Base-by-base conservation (phyloP, 805 yeast genomes). In the Trichomonascus vanleenenianus region DNA sequence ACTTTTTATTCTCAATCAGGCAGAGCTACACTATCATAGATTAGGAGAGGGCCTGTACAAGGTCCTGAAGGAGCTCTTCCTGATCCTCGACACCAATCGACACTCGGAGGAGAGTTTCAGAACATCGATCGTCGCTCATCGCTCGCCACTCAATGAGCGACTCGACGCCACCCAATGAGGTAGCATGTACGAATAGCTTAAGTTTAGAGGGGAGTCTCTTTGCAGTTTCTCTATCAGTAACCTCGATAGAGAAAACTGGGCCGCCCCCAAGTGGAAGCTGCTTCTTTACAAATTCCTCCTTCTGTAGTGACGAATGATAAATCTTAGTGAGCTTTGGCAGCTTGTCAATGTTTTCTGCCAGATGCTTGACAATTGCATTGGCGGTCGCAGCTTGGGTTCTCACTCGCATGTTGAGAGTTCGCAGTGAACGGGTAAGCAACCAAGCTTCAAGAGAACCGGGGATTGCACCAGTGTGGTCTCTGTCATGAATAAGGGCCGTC, bases 81-180 rank as follows among this genome's bases (percentile, higher is more conserved):
- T 77, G 68, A 54, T 83, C 75, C 61, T 89, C 96, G 40, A 81
- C 72, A 18, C 97, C 97, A 38, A 84, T 71, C 49, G 95, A 84
- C 4, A 89, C 66, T 62, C 97, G 74, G 35, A 89, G 63, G 40
- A 87, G 61, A 1, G 75, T 73, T 18, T 75, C 73, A 16, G 74
- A 68, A 11, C 80, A 82, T 3, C 65, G 52, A 1, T 74, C 60
- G 58, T 87, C 91, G 19, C 83, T 74, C 66, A 89, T 58, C 0
- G 86, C 81, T 59, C 96, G 77, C 95, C 96, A 87, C 64, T 89
- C 97, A 47, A 89, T 78, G 57, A 88, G 68, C 40, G 94, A 83
- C 64, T 91, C 97, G 11, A 84, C 85, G 18, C 97, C 96, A 34
- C 97, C 97, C 22, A 91, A 69, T 2, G 96, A 86, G 0, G 96